phyloP scores from a whole-genome alignment of 2,329 filamentous ascomycete genomes.

The Apiospora sp. region DNA sequence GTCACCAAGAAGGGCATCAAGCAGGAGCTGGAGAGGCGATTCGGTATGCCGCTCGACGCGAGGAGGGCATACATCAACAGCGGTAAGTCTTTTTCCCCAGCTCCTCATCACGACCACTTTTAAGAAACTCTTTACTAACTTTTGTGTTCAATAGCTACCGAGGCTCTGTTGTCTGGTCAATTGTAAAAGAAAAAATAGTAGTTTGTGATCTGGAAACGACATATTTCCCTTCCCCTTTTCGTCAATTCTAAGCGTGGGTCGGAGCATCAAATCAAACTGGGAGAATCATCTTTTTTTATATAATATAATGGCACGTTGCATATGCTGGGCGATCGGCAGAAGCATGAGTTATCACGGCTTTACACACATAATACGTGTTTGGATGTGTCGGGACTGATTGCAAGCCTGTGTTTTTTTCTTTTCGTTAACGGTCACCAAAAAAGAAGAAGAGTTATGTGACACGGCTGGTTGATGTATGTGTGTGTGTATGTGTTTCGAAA shows the following conservation, averaged over 20 bases:
- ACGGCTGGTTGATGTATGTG: neutral
- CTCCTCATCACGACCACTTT: neutral
- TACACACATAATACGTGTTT: neutral
- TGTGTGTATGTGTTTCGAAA: neutral
- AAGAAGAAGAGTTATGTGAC: neutral
- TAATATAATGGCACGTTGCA: conserved; percentile 24
- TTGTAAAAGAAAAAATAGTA: conserved; percentile 56
- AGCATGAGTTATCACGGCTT: conserved; percentile 1
- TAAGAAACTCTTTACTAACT: conserved; percentile 37
- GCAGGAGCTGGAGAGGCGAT: conserved; percentile 87
- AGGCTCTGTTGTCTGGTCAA: conserved; percentile 80
- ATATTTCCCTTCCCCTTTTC: conserved; percentile 9
- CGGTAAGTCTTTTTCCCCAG: conserved; percentile 64
- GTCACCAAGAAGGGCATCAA: conserved; percentile 99
- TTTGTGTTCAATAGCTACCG: conserved; percentile 64
- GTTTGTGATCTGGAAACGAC: neutral
- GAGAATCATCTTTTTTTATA: conserved; percentile 11
- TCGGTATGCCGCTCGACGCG: conserved; percentile 83
- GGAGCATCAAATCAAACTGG: conserved; percentile 17
- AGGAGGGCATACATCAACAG: conserved; percentile 95
- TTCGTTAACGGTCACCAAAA: neutral
- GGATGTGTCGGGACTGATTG: conserved; percentile 3
- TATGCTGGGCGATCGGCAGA: conserved; percentile 22
- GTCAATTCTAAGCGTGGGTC: conserved; percentile 15
- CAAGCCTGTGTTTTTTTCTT: neutral